These are phyloP conservation scores for Camellia japonica DNA, from an alignment of 148 eudicot species.

Conservation along the genomic window DNA sequence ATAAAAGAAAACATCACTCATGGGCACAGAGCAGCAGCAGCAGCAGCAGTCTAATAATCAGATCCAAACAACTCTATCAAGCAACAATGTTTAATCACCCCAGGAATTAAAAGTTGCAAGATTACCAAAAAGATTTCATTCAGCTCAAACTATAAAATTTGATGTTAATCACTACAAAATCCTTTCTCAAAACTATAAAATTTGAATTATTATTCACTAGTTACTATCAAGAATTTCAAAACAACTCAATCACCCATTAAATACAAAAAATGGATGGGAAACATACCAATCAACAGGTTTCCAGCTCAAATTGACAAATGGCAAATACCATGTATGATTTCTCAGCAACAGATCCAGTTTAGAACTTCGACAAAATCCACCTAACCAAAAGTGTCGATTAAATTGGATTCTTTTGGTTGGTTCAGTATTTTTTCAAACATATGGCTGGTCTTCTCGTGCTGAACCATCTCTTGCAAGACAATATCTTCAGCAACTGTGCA, in stretches of 20 bases:
- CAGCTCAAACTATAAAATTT: neutral
- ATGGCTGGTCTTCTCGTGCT: conserved; percentile 28
- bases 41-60: neutral
- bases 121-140: neutral
- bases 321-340: no score
- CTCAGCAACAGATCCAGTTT: no score
- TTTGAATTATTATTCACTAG: neutral
- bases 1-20: no score
- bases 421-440: conserved; percentile 49
- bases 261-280: neutral
- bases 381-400: conserved; percentile 36
- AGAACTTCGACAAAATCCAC: neutral
- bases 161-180: neutral
- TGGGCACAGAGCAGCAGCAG: no score
- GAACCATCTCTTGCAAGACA: conserved; percentile 52
- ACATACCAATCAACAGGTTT: neutral
- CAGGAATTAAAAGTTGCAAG: neutral
- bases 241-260: neutral
- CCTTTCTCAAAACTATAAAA: neutral
- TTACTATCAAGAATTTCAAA: neutral
- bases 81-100: neutral
- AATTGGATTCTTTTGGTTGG: conserved; percentile 39
- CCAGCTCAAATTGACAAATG: neutral
- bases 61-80: neutral
- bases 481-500: conserved; percentile 40